A percentile compares a stretch with the other conserved stretches of the same genome.
These are phyloP conservation scores for Colletotrichum sp. DNA, from an alignment of 2,329 filamentous ascomycete species.

Conservation along the genomic window DNA sequence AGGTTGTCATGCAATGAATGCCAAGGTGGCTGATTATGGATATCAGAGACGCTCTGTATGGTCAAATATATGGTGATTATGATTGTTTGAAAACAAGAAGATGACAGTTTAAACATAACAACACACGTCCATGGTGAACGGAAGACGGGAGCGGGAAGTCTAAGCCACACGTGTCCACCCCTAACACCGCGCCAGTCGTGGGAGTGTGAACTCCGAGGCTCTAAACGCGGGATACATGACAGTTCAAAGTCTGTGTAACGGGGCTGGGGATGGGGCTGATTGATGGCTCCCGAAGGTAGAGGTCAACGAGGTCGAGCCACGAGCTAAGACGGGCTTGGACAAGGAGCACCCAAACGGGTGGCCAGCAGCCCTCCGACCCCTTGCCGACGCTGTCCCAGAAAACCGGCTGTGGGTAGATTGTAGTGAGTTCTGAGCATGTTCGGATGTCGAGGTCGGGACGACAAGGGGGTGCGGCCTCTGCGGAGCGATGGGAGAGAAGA, in stretches of 20 bases:
- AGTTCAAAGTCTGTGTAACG: background rate
- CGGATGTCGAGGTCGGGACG: background rate
- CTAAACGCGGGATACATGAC: background rate
- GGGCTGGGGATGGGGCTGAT: constrained; percentile 19
- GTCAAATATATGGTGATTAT: background rate
- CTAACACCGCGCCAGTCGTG: background rate
- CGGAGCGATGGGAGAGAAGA: background rate
- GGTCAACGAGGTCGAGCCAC: background rate
- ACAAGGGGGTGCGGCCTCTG: background rate
- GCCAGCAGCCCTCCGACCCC: background rate
- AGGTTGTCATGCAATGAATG: background rate
- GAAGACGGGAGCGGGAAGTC: background rate
- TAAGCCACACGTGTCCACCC: background rate
- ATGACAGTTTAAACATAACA: background rate
- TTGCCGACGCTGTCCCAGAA: background rate
- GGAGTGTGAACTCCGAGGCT: background rate
- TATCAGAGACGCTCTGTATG: background rate
- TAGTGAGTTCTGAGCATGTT: background rate
- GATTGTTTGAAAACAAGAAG: background rate
- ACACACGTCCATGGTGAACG: background rate
- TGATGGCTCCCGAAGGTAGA: background rate
- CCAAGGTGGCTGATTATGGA: background rate
- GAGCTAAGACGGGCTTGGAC: background rate
- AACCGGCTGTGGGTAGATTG: background rate
- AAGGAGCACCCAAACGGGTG: background rate